phyloP scores from a whole-genome alignment of 768 basidiomycete species.

The Podaxis sp. region DNA sequence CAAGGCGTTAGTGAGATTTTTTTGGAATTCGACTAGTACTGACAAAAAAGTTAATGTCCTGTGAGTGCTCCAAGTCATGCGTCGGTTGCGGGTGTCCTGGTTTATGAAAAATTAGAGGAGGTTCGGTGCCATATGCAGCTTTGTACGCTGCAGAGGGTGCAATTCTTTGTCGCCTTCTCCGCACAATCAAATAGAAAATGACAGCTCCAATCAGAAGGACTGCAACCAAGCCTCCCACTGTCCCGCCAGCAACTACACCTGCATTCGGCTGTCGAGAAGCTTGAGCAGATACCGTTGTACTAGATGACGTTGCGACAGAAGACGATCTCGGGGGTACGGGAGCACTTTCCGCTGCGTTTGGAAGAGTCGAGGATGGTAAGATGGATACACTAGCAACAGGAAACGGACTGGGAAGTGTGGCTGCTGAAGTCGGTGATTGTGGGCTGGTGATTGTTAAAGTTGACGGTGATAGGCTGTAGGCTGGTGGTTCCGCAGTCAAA shows the following conservation, averaged over 20 bases:
- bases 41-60: constrained; percentile 1
- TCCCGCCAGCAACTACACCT: constrained; percentile 49
- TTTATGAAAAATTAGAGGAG: not conserved
- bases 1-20: not conserved
- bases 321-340: no score
- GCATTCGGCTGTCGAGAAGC: constrained; percentile 20
- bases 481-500: no score
- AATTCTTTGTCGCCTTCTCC: constrained; percentile 22
- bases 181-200: constrained; percentile 20
- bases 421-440: no score
- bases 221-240: constrained; percentile 39
- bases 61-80: not conserved
- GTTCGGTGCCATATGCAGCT: constrained; percentile 18
- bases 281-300: not conserved
- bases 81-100: not conserved
- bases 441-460: no score
- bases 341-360: no score
- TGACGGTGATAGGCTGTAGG: no score
- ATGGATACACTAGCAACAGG: no score
- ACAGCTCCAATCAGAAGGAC: constrained; percentile 26
- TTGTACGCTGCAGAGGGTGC: constrained; percentile 26
- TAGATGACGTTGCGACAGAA: no score
- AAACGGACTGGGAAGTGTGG: no score
- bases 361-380: no score
- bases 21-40: not conserved